Conservation (phyloP, 129 eudicot species). For the Deinandra increscens region DNA sequence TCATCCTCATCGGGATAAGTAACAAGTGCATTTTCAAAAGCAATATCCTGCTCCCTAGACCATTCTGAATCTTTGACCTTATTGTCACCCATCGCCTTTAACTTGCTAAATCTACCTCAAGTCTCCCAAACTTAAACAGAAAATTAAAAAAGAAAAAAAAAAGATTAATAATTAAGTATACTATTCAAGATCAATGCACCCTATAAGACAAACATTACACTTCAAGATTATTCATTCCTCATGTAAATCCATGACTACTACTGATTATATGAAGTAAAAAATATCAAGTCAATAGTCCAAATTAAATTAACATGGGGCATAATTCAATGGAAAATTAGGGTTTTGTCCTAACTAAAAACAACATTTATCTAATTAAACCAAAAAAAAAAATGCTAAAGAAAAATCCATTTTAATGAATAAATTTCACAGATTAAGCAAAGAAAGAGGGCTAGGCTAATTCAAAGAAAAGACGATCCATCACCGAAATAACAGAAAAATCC, state of each 20-base stretch:
- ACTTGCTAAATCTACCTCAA: slow-evolving; percentile 16
- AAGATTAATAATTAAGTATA: not conserved
- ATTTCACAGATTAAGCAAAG: not conserved
- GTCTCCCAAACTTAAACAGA: slow-evolving; percentile 5
- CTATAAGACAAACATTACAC: slow-evolving; percentile 15
- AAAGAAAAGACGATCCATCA: no score
- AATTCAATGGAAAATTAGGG: slow-evolving; percentile 14
- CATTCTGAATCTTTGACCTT: slow-evolving; percentile 44
- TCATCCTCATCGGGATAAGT: slow-evolving; percentile 61
- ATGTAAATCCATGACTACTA: slow-evolving; percentile 19
- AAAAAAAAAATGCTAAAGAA: no score
- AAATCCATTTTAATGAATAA: not conserved
- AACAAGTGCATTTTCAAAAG: slow-evolving; percentile 78
- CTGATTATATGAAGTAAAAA: slow-evolving; percentile 9
- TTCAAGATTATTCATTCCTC: slow-evolving; percentile 14
- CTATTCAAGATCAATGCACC: slow-evolving; percentile 17
- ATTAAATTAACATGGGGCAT: not conserved
- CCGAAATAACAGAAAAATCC: no score
- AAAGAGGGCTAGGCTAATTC: not conserved
- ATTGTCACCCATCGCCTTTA: slow-evolving; percentile 49
- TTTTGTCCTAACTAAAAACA: not conserved
- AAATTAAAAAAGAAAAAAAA: not conserved
- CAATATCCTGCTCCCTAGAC: slow-evolving; percentile 80
- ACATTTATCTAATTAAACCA: not conserved
- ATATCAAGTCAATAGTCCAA: slow-evolving; percentile 19